Evolutionary conservation across 73 alveolate species (phyloP), one percentile per base, ranked within the genome.

Genomic region (Uronychia setigera): DNA sequence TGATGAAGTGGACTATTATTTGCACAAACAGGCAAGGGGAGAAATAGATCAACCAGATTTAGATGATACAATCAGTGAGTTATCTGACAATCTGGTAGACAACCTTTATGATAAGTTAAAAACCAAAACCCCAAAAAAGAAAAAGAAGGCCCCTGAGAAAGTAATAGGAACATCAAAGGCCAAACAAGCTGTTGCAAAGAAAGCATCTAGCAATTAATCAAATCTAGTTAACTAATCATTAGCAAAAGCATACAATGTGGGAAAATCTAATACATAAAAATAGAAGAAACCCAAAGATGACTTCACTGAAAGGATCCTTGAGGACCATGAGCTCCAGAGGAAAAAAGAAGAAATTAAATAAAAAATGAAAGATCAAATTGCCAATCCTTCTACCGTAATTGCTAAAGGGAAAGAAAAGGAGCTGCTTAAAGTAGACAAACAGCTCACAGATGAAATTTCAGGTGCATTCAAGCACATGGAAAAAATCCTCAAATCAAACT

Each of bases 1-100:
- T n/a, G 84, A 76, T 19, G 76, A 80, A 83, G 74, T 83, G 25
- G 90, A 83, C 33, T 27, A 67, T 29, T 67, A 11, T 26, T 26
- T 46, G 5, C n/a, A 46, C 5, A 46, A 19, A 19, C 67, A 46
- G 19, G 67, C n/a, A 46, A 46, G 19, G 19, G 67, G 67, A 19
- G 67, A 46, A 19, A 46, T 46, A 11, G 5, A 5, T 11, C n/a
- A 46, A 19, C 5, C n/a, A 46, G n/a, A 46, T 46, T 19, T 46
- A 5, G 67, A 46, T 46, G 67, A 46, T 5, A 46, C 67, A 11
- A 46, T 46, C 67, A 46, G n/a, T 11, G 67, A 46, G 67, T 11
- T 46, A 19, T 46, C 67, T 11, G 67, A 46, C 19, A 19, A 5
- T 46, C 67, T 46, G 19, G 67, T 46, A 5, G 67, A 46, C 67